phyloP scores from a whole-genome alignment of 495 filamentous ascomycete species.

The Collariella sp. region DNA sequence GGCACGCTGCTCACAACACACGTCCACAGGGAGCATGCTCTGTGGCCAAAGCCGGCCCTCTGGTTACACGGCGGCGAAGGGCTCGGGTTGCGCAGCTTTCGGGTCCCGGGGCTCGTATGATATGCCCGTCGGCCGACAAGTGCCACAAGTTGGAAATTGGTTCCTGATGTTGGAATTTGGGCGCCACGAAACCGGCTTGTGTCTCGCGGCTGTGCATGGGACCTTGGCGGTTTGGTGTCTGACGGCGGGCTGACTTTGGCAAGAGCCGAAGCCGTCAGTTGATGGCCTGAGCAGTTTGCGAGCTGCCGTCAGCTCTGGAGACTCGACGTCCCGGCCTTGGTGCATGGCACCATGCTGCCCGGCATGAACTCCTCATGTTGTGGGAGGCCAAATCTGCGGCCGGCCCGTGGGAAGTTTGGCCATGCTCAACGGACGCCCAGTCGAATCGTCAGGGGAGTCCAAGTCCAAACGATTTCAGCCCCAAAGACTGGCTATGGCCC shows the following conservation, averaged over 20 bases:
- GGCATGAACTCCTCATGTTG: neutral
- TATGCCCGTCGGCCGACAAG: neutral
- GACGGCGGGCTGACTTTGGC: neutral
- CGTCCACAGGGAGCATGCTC: too few relatives aligned
- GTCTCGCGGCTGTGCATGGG: neutral
- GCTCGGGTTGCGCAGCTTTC: neutral
- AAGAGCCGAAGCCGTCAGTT: neutral
- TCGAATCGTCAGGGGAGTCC: slow-evolving; percentile 9
- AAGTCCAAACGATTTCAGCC: slow-evolving; percentile 15
- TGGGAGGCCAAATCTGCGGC: slow-evolving; percentile 2
- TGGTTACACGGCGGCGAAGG: neutral
- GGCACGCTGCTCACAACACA: too few relatives aligned
- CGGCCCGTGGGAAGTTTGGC: slow-evolving; percentile 15
- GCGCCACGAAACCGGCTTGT: neutral
- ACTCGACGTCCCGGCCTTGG: too few relatives aligned
- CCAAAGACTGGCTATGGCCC: slow-evolving; percentile 9
- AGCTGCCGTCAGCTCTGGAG: too few relatives aligned
- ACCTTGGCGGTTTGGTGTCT: neutral
- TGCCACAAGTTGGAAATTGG: neutral
- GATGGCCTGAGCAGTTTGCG: too few relatives aligned
- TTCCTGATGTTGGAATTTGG: neutral
- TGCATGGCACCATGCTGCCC: neutral
- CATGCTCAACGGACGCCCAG: slow-evolving; percentile 18
- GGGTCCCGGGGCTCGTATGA: neutral
- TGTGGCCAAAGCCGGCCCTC: neutral